Base-by-base conservation (phyloP, 331 rosid species). In the Pyrus hybrid region DNA sequence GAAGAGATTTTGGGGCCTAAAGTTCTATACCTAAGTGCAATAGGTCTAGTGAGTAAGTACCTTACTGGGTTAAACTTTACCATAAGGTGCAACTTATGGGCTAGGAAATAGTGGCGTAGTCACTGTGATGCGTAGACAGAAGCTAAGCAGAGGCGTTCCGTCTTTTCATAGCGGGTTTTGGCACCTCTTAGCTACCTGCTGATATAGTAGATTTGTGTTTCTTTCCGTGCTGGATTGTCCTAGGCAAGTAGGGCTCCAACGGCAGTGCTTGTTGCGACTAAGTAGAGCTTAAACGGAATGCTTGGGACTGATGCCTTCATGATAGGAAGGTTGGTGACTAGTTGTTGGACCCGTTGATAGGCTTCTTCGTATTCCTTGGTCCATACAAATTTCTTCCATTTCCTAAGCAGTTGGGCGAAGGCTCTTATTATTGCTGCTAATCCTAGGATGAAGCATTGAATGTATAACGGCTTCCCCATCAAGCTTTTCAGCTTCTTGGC, bases 111-210 rank as follows among this genome's bases (percentile, higher is more conserved):
- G 1, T 68, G 58, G 1, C 35, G 12, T 0, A 9, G 4, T 12
- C 43, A 1, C 1, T 37, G 12, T 37, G 2, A 37, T 9, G 43
- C 43, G 9, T 2, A 37, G 12, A 37, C 4, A 37, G 9, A 0
- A 37, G 43, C 2, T 0, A 9, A 4, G 43, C 3, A 37, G 2
- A 37, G 12, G 0, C 13, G 13, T 9, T 2, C 13, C 1, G 1
- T 37, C 13, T 0, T 9, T 1, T 7, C 1, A 10, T 20, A 56
- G 25, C 5, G 1, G 0, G 28, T 22, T n/a, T 57, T 14, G 0
- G 14, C 63, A 2, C 63, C 28, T 0, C 14, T 49, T 21, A 21
- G 63, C n/a, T n/a, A n/a, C n/a, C n/a, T n/a, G n/a, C n/a, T n/a
- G n/a, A n/a, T n/a, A n/a, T n/a, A n/a, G n/a, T n/a, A n/a, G n/a